Evolutionary conservation across 805 yeast genomes (phyloP).

Genomic region (Ogataea pilisensis): DNA sequence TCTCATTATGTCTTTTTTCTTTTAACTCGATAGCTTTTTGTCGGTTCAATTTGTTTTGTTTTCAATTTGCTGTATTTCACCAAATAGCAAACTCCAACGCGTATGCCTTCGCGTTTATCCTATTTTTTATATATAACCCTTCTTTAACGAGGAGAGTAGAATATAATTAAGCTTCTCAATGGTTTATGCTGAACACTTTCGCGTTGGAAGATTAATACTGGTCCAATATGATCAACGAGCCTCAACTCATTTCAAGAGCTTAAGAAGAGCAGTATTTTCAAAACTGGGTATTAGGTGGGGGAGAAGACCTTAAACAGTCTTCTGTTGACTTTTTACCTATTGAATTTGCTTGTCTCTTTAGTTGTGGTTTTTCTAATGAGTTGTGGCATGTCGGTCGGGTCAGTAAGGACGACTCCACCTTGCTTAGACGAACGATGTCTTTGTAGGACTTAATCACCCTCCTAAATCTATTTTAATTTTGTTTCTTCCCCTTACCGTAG

Average conservation of each 20-base stretch:
- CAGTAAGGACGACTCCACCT: conserved; percentile 25
- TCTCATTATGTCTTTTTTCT: neutral
- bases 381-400: conserved; percentile 1
- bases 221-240: neutral
- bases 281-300: no score
- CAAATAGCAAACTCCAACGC: conserved; percentile 13
- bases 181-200: conserved; percentile 23
- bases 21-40: neutral
- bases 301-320: no score
- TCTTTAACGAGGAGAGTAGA: conserved; percentile 7
- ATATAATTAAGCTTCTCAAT: conserved; percentile 8
- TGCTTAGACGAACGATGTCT: conserved; percentile 21
- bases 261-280: no score
- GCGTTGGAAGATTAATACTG: conserved; percentile 22
- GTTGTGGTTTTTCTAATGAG: conserved; percentile 1
- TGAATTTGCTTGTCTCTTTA: neutral
- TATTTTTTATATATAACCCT: conserved; percentile 9
- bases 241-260: neutral
- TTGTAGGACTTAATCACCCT: conserved; percentile 27
- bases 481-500: neutral
- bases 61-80: neutral
- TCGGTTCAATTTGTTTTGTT: neutral
- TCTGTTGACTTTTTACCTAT: no score
- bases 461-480: conserved; percentile 14
- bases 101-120: conserved; percentile 22